Conservation (phyloP, 495 filamentous ascomycete species). For the Entonaema liquescens region DNA sequence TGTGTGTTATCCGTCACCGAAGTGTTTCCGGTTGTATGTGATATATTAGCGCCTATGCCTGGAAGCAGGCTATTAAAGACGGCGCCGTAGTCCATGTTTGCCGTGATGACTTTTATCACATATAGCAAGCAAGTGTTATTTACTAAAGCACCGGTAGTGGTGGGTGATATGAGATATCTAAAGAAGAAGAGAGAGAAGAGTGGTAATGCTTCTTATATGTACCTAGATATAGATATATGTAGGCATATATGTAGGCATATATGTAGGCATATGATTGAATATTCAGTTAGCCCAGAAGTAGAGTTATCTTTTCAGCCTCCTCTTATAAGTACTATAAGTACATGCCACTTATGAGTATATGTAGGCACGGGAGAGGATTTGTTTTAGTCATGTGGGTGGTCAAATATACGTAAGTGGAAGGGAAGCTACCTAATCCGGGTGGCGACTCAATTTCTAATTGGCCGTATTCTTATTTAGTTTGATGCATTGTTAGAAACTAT, state of each 20-base stretch:
- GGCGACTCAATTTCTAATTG: conserved; percentile 4
- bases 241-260: too few species aligned
- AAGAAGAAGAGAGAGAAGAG: neutral
- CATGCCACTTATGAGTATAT: too few species aligned
- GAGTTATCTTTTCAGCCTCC: neutral
- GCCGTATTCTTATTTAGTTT: neutral
- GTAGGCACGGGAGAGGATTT: too few species aligned
- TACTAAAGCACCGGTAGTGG: neutral
- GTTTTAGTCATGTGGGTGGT: too few species aligned
- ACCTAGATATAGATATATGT: too few species aligned
- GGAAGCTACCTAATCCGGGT: neutral
- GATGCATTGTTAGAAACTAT: too few species aligned
- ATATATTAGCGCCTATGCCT: conserved; percentile 11
- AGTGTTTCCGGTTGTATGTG: neutral
- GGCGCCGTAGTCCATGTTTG: conserved; percentile 19
- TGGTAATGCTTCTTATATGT: neutral
- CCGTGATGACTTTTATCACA: neutral
- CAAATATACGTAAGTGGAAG: too few species aligned
- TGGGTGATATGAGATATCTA: neutral
- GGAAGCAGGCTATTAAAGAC: conserved; percentile 11
- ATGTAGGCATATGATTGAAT: too few species aligned
- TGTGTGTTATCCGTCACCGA: conserved; percentile 4
- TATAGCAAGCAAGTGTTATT: neutral
- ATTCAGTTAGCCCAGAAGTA: too few species aligned
- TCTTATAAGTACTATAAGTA: neutral